Evolutionary conservation across 306 rosid genomes (phyloP).

Genomic region (Dryas drummondii): DNA sequence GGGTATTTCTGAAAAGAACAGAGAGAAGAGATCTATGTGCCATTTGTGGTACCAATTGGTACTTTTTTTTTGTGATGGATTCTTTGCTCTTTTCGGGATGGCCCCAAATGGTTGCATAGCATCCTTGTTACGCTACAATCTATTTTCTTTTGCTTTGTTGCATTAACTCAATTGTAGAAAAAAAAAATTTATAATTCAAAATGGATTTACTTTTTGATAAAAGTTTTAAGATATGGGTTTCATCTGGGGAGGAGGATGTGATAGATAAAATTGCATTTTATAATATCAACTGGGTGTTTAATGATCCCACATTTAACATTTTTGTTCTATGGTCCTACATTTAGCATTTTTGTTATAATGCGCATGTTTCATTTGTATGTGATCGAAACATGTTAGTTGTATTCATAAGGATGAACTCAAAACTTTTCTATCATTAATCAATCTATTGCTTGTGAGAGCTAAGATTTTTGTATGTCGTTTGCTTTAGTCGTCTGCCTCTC

Average conservation of each 20-base stretch:
- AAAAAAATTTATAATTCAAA: no score
- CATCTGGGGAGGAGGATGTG: neutral
- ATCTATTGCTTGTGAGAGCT: neutral
- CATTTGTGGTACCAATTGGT: no score
- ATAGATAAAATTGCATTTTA: neutral
- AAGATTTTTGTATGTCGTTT: neutral
- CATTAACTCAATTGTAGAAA: neutral
- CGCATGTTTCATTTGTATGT: neutral
- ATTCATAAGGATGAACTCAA: neutral
- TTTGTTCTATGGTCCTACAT: neutral
- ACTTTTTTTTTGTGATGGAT: no score
- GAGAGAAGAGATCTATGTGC: neutral
- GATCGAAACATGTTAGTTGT: neutral
- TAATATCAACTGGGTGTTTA: neutral
- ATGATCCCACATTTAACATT: neutral
- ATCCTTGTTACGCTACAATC: neutral
- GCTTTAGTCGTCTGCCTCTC: neutral
- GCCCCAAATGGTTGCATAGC: neutral
- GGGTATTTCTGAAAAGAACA: neutral
- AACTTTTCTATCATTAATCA: neutral
- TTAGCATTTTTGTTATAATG: neutral
- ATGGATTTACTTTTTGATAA: neutral
- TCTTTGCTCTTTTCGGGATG: no score
- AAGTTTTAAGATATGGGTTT: neutral
- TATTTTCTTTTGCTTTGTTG: neutral